Evolutionary conservation across 441 rosid species (phyloP).

Genomic region (Gossypium gossypioides): DNA sequence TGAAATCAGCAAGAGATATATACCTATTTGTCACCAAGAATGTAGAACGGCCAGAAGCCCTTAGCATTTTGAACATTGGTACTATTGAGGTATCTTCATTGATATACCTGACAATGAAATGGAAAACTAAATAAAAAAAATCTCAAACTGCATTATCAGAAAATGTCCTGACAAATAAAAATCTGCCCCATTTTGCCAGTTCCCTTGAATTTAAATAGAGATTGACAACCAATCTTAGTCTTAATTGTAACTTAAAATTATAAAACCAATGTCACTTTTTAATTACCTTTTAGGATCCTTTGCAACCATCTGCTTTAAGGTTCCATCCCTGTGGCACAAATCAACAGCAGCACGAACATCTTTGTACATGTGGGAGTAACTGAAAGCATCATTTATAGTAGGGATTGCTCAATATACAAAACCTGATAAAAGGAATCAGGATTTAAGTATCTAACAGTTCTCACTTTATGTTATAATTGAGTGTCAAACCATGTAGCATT

Average conservation of each 20-base stretch:
- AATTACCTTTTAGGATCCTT: slow-evolving; percentile 63
- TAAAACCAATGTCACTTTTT: background rate
- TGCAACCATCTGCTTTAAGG: slow-evolving; percentile 93
- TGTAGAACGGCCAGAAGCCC: slow-evolving; percentile 80
- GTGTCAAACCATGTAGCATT: background rate
- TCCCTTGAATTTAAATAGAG: background rate
- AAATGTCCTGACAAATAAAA: background rate
- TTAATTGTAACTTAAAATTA: background rate
- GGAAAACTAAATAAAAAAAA: background rate
- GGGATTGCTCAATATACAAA: slow-evolving; percentile 1
- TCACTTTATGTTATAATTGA: background rate
- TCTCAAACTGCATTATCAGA: background rate
- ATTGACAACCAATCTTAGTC: background rate
- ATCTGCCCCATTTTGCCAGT: background rate
- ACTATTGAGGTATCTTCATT: slow-evolving; percentile 63
- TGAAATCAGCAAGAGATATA: background rate
- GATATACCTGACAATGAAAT: slow-evolving; percentile 44
- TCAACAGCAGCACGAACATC: slow-evolving; percentile 98
- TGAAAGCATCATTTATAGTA: slow-evolving; percentile 20
- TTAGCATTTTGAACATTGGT: slow-evolving; percentile 75
- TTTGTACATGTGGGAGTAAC: slow-evolving; percentile 80
- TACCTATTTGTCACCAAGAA: slow-evolving; percentile 95
- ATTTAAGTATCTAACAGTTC: background rate
- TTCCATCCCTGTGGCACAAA: slow-evolving; percentile 98
- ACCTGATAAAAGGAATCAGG: background rate